Percentiles rank a stretch among this genome's conserved stretches.
Evolutionary conservation across 192 early-diverging fungal genomes (phyloP).

Genomic region (Backusella circina): DNA sequence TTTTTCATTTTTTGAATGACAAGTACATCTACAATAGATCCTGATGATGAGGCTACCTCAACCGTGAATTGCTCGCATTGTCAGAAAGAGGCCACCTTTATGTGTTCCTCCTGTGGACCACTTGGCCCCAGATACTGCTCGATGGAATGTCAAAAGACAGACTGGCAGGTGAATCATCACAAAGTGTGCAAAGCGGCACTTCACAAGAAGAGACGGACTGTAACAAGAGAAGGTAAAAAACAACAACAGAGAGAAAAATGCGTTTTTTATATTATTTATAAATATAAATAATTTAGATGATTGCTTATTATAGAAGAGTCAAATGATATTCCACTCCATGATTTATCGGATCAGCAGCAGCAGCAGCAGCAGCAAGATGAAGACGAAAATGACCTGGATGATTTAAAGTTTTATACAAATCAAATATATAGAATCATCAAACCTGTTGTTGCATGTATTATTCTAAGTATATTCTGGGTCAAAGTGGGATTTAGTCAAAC

Average conservation of each 20-base stretch:
- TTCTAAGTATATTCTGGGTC: slow-evolving; percentile 82
- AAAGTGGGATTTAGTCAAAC: slow-evolving; percentile 59
- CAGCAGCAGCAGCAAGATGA: slow-evolving; percentile 18
- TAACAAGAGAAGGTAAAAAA: background rate
- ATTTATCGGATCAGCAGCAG: slow-evolving; percentile 23
- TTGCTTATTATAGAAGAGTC: background rate
- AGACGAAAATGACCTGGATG: slow-evolving; percentile 40
- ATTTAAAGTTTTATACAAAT: slow-evolving; percentile 74
- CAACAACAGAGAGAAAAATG: no score
- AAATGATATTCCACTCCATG: slow-evolving; percentile 7
- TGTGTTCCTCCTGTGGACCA: slow-evolving; percentile 35
- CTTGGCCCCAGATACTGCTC: slow-evolving; percentile 56
- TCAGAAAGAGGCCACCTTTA: slow-evolving; percentile 22
- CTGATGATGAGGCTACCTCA: slow-evolving; percentile 5
- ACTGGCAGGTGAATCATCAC: slow-evolving; percentile 53
- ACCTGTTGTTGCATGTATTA: slow-evolving; percentile 74
- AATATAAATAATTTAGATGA: background rate
- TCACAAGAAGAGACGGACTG: slow-evolving; percentile 8
- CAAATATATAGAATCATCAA: slow-evolving; percentile 81
- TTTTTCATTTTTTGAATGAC: background rate
- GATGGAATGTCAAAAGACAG: slow-evolving; percentile 49
- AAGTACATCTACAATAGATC: background rate
- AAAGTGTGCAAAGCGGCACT: slow-evolving; percentile 38
- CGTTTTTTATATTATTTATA: no score
- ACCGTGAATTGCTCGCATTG: slow-evolving; percentile 13